These are phyloP conservation scores for Condylostoma magnum DNA, from an alignment of 169 alveolate genomes.

Conservation along the genomic window DNA sequence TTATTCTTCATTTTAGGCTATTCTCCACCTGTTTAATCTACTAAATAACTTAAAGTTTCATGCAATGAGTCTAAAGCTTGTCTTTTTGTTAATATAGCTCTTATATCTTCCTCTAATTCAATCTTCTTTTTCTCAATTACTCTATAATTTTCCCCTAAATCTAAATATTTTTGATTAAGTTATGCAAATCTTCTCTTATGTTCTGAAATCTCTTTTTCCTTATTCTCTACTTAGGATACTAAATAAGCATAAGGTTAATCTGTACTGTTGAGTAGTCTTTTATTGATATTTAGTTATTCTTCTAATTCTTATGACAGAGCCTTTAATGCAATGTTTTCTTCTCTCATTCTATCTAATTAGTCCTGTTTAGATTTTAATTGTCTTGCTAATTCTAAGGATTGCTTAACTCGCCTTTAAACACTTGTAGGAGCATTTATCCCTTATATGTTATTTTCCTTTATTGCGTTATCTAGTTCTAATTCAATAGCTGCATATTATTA, in stretches of 20 bases:
- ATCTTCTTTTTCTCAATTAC: constrained; percentile 25
- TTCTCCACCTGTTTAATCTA: constrained; percentile 11
- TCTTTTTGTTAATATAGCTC: constrained; percentile 16
- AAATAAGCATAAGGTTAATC: constrained; percentile 49
- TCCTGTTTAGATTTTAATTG: constrained; percentile 59
- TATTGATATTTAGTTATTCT: constrained; percentile 45
- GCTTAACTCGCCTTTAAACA: constrained; percentile 67
- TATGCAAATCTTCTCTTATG: constrained; percentile 27
- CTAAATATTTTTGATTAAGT: constrained; percentile 37
- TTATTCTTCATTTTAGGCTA: neutral
- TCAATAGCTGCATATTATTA: constrained; percentile 73
- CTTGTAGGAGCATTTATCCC: constrained; percentile 66
- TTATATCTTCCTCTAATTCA: constrained; percentile 19
- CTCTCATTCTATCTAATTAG: constrained; percentile 46
- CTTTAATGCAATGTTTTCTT: constrained; percentile 37
- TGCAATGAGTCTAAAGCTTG: constrained; percentile 16
- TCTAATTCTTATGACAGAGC: constrained; percentile 37
- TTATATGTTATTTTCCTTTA: constrained; percentile 50
- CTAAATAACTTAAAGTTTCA: neutral
- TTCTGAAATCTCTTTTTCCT: constrained; percentile 43
- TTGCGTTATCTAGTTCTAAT: constrained; percentile 75
- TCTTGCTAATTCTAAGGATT: constrained; percentile 62
- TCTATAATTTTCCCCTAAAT: constrained; percentile 44
- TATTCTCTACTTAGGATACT: constrained; percentile 46
- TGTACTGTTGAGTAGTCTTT: constrained; percentile 55